phyloP scores from a whole-genome alignment of 2,329 filamentous ascomycete species.

The Conoideocrella luteorostrata region DNA sequence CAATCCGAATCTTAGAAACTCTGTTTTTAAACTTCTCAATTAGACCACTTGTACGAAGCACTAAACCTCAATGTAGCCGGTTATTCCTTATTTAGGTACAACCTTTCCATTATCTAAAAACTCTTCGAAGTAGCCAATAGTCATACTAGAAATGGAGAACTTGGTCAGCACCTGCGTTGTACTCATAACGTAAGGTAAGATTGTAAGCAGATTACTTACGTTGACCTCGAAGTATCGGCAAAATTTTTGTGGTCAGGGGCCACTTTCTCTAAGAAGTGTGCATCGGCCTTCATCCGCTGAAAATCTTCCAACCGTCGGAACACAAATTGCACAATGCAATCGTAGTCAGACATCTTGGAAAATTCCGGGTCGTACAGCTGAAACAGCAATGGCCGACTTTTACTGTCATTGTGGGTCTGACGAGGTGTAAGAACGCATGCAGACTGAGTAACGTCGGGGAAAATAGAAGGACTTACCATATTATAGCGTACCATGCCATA shows the following conservation, averaged over 20 bases:
- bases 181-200: no score
- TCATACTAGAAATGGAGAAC: no score
- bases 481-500: slow-evolving; percentile 9
- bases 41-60: no score
- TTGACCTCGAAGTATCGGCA: no score
- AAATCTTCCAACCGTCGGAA: slow-evolving; percentile 9
- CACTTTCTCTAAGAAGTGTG: slow-evolving; percentile 8
- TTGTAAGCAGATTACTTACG: no score
- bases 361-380: slow-evolving; percentile 9
- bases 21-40: no score
- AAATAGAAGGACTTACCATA: slow-evolving; percentile 6
- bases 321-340: slow-evolving; percentile 10
- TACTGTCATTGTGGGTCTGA: slow-evolving; percentile 9
- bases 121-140: no score
- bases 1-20: no score
- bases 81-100: no score
- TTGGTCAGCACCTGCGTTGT: no score
- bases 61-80: no score
- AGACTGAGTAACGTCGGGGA: background rate
- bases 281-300: slow-evolving; percentile 9
- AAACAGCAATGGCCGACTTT: slow-evolving; percentile 6
- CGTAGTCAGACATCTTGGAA: slow-evolving; percentile 9
- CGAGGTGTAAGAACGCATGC: background rate
- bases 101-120: no score
- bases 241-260: slow-evolving; percentile 9